Base-by-base conservation (phyloP, 345 rosid genomes). In the Eutrema heterophyllum region DNA sequence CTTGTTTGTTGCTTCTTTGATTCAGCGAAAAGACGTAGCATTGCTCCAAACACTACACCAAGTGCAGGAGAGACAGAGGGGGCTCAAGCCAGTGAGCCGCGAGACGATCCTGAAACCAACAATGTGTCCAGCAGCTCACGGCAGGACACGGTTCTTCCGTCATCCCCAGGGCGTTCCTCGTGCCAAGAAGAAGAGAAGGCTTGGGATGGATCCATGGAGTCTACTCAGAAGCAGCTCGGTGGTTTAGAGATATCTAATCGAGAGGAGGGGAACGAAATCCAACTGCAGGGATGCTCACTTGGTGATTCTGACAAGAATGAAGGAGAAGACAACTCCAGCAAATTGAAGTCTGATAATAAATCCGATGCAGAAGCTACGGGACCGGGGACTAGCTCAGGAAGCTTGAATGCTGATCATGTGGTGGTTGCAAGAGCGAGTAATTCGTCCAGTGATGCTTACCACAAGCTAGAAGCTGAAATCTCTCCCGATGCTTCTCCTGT, bases 1-100 rank as follows among this genome's bases (percentile, higher is more conserved):
- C 32, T 68, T 78, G 67, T 14, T 67, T 72, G 36, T 29, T 67
- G 66, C 26, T 80, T 67, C 39, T 49, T 60, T 71, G 66, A 9
- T 81, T 71, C 87, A 90, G 97, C 85, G 0, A 93, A 93, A 84
- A 68, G 26, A 36, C 71, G 65, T 43, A 86, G 38, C 66, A 58
- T 71, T n/a, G 68, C 77, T 70, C 67, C 81, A 67, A 30, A 67
- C 35, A 73, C 51, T 79, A 32, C 58, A 8, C 64, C 85, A 40
- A 74, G 40, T 71, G 76, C 52, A 67, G 74, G 29, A 50, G 84
- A 79, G 64, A 57, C 68, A 33, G 72, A 68, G 26, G 66, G 75
- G 73, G 68, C 41, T 74, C 78, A 64, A 54, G 57, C 64, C 15
- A 72, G 59, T 38, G 71, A 71, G 36, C 50, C 7, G 2, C 13